phyloP scores from a whole-genome alignment of 352 stramenopile genomes.

The Globisporangium cederbergense region DNA sequence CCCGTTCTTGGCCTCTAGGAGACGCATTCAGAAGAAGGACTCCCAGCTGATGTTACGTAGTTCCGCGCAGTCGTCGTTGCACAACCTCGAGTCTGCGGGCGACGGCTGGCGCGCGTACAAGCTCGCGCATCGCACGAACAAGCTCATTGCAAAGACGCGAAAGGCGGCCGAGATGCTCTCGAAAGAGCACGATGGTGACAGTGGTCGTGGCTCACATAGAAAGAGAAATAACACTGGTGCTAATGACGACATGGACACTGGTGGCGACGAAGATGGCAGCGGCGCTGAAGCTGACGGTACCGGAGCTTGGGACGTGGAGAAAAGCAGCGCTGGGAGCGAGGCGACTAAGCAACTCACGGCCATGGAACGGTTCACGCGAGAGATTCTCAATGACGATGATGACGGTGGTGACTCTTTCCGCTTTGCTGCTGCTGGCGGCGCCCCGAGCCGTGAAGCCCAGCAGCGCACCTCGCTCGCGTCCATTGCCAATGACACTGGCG shows the following conservation, averaged over 20 bases:
- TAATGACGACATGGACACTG: background rate
- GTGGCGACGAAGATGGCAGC: conserved; percentile 9
- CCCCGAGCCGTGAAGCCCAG: background rate
- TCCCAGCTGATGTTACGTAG: conserved; percentile 4
- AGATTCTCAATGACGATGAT: conserved; percentile 34
- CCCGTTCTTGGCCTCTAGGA: conserved; percentile 11
- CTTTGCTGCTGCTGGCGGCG: background rate
- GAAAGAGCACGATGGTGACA: conserved; percentile 18
- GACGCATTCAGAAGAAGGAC: conserved; percentile 16
- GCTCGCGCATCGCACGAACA: conserved; percentile 55
- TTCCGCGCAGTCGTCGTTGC: background rate
- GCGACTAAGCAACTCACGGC: background rate
- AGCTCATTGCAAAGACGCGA: conserved; percentile 56
- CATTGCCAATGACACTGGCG: background rate
- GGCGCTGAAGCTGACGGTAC: background rate
- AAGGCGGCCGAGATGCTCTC: conserved; percentile 36
- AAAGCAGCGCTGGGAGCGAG: background rate
- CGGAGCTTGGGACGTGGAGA: conserved; percentile 4
- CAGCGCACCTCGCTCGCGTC: background rate
- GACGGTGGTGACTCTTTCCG: conserved; percentile 19
- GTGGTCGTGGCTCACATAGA: background rate
- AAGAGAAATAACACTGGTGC: background rate
- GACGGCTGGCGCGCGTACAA: conserved; percentile 65
- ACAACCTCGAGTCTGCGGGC: conserved; percentile 2
- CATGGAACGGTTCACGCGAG: conserved; percentile 35